phyloP scores from a whole-genome alignment of 257 asterid species.

The Solanum virginianum region DNA sequence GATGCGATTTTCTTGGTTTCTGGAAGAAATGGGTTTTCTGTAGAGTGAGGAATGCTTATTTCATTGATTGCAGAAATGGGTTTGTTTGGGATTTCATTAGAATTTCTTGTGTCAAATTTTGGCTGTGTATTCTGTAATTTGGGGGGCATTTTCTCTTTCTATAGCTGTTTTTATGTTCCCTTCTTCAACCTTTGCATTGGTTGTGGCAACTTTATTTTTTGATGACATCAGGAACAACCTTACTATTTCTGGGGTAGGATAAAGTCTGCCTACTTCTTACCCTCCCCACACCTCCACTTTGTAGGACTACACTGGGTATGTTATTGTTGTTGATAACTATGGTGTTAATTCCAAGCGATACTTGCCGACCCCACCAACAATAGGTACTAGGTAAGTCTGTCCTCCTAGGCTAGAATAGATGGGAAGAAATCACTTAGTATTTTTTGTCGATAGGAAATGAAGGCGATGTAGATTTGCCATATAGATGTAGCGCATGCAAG shows the following conservation, averaged over 20 bases:
- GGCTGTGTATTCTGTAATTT: neutral
- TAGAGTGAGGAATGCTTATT: neutral
- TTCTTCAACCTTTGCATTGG: neutral
- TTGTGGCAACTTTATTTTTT: neutral
- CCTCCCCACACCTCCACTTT: too few relatives aligned
- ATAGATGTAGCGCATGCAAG: too few relatives aligned
- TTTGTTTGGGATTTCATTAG: neutral
- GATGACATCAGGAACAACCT: neutral
- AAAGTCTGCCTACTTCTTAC: too few relatives aligned
- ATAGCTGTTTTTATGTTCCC: neutral
- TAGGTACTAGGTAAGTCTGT: neutral
- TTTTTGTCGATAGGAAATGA: neutral
- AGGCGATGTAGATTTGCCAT: too few relatives aligned
- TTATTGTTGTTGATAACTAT: too few relatives aligned
- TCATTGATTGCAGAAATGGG: neutral
- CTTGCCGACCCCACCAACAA: neutral
- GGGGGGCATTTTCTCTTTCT: neutral
- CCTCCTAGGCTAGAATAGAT: neutral
- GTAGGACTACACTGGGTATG: too few relatives aligned
- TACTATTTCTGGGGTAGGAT: too few relatives aligned
- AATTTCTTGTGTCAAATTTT: neutral
- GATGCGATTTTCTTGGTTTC: neutral
- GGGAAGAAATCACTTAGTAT: neutral
- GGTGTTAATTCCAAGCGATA: neutral
- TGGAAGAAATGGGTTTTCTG: neutral